Base-by-base conservation (phyloP, 768 basidiomycete genomes). In the Dentipellis fragilis region DNA sequence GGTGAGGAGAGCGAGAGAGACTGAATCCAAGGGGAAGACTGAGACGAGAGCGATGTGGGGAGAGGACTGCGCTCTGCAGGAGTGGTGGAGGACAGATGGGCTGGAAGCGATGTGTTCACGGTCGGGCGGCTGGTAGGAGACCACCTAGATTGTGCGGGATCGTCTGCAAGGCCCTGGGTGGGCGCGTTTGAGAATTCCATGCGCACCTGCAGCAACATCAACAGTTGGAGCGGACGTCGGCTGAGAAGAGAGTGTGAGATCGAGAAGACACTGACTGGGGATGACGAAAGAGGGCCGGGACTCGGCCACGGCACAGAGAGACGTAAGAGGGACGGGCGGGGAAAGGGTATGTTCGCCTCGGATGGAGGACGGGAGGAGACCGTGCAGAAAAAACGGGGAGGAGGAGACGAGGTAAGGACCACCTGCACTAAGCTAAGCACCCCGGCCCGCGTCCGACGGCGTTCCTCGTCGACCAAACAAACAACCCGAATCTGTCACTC, bases 1-100 rank as follows among this genome's bases (percentile, higher is more conserved):
- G 35, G 62, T 42, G 63, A 59, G 36, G 59, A 51, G 36, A 67
- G 61, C 19, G 66, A 57, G 39, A 65, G 57, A 22, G 68, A 65
- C 37, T 66, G 66, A 10, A 58, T 54, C 70, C 70, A 71, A 19
- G 70, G 66, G 16, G 69, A 70, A 23, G 67, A 65, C 34, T 63
- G 62, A 8, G 61, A 57, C 42, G 57, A 59, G 49, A 59, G 51
- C 22, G 61, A 51, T 36, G 61, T 50, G 11, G 54, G 51, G 49
- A 40, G 47, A 36, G 49, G 21, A 37, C 54, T 40, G n/a, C 59
- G 56, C 29, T 61, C 56, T 34, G 46, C 29, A 11, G 54, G 36
- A 54, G 39, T 22, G 34, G 35, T 54, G 12, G 56, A 40, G 22
- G 51, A 22, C 9, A 52, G 35, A 39, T 57, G 58, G 47, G 49